Percentiles rank a stretch among this genome's conserved stretches.
These are phyloP conservation scores for Raddia guianensis DNA, from an alignment of 176 grass and related monocot species.

Conservation along the genomic window DNA sequence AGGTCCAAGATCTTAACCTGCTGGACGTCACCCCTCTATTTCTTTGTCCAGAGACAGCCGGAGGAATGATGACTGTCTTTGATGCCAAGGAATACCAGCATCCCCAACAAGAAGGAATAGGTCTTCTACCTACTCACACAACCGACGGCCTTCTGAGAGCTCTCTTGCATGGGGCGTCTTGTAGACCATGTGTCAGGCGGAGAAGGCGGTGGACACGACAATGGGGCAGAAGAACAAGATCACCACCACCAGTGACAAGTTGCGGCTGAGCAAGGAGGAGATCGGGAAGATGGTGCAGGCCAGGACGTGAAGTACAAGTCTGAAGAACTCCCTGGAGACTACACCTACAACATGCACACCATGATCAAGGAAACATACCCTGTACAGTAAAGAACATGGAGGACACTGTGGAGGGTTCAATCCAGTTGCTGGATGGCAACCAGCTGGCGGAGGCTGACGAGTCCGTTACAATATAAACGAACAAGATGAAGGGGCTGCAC, in stretches of 20 bases:
- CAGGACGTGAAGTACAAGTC: conserved; percentile 67
- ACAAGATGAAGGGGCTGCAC: conserved; percentile 75
- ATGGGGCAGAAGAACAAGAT: conserved; percentile 74
- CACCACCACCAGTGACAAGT: conserved; percentile 73
- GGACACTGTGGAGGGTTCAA: conserved; percentile 57
- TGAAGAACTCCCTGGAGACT: conserved; percentile 67
- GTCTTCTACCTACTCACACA: conserved; percentile 66
- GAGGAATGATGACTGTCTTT: conserved; percentile 67
- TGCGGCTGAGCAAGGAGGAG: conserved; percentile 60
- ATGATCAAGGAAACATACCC: conserved; percentile 36
- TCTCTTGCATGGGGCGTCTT: no score
- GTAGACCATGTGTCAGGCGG: no score
- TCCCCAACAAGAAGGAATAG: conserved; percentile 70
- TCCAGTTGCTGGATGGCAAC: conserved; percentile 60
- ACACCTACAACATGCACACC: conserved; percentile 82
- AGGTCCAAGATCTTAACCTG: conserved; percentile 65
- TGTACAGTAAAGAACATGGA: conserved; percentile 71
- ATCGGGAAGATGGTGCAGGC: conserved; percentile 78
- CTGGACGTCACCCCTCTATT: conserved; percentile 58
- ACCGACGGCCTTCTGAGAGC: not conserved
- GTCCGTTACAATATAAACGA: conserved; percentile 30
- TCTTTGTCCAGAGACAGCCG: conserved; percentile 50
- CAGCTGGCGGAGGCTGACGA: conserved; percentile 63
- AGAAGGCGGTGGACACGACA: conserved; percentile 52
- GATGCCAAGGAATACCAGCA: conserved; percentile 69